Conservation (phyloP, 768 basidiomycete species). For the Termitomyces eurrhizus region DNA sequence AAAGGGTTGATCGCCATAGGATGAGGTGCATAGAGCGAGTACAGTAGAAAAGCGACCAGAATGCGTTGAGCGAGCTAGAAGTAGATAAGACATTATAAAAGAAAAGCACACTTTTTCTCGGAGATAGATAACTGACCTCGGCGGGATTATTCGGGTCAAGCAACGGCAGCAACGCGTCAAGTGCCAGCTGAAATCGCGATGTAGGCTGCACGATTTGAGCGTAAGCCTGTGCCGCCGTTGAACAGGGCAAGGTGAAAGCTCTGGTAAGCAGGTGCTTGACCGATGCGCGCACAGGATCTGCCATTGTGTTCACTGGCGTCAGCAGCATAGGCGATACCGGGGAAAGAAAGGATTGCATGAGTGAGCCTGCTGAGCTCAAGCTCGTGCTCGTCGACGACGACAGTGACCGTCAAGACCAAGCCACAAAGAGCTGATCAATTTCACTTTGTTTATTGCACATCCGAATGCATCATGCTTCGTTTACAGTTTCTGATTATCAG, state of each 20-base stretch:
- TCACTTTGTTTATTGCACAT: conserved; percentile 13
- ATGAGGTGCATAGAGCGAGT: conserved; percentile 76
- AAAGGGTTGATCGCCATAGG: conserved; percentile 81
- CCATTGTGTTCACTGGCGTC: conserved; percentile 18
- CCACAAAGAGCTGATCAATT: conserved; percentile 11
- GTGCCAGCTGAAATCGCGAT: conserved; percentile 78
- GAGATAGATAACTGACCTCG: conserved; percentile 39
- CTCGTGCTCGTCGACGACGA: conserved; percentile 17
- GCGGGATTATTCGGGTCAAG: conserved; percentile 49
- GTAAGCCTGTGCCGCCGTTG: conserved; percentile 73
- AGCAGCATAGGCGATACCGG: conserved; percentile 18
- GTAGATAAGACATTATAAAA: conserved; percentile 6
- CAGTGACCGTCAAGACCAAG: conserved; percentile 18
- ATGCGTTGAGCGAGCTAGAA: conserved; percentile 67
- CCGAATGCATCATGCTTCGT: conserved; percentile 8
- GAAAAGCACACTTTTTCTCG: conserved; percentile 3
- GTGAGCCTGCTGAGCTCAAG: conserved; percentile 20
- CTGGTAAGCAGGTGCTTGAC: conserved; percentile 64
- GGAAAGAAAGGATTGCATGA: conserved; percentile 25
- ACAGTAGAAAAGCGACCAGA: conserved; percentile 74
- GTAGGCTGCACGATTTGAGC: conserved; percentile 70
- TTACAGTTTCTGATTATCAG: background rate
- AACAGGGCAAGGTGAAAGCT: conserved; percentile 71
- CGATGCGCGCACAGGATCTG: conserved; percentile 55
- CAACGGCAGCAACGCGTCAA: conserved; percentile 75